Base-by-base conservation (phyloP, 2,329 filamentous ascomycete genomes). In the Clathrospora elynae region DNA sequence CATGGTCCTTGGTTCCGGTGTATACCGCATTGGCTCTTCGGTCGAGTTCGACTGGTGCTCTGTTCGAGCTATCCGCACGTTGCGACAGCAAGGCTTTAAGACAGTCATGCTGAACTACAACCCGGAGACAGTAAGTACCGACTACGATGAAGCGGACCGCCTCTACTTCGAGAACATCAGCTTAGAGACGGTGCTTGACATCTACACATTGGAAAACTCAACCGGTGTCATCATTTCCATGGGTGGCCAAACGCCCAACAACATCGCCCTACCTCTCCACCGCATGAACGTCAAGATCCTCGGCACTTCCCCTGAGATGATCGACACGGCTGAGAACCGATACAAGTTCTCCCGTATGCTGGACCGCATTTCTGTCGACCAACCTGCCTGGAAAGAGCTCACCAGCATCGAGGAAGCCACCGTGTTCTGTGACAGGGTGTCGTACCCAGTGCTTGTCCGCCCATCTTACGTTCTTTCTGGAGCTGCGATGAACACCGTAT, bases 1-100 rank as follows among this genome's bases (percentile, higher is more conserved):
- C 49, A 96, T 97, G 90, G 92, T 99, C 6, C 79, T 97, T 19
- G 92, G 92, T 10, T 96, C 91, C 20, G 92, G 92, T 71, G 91
- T 96, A 7, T 97, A 97, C 78, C 84, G 93, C 49, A 99, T 99
- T 54, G 93, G 93, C 55, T 96, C 91, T 0, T 96, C 92, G 0
- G 93, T 99, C 46, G 93, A 99, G 68, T 99, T 99, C 71, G 93
- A 99, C 72, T 99, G 93, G 93, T 97, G 93, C 71, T 96, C 93
- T 4, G 93, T 99, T 18, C 81, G 92, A 47, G 90, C 93, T 5
- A 95, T 97, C 51, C 85, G 92, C 51, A 97, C 93, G 2, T 80
- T 99, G 6, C 84, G 93, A 35, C 83, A 88, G 54, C 82, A 85
- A 47, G 88, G 88, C 2, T 84, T 86, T 77, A 97, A 97, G 79